A percentile compares a stretch with the other conserved stretches of the same genome.
phyloP scores from a whole-genome alignment of 2,329 filamentous ascomycete genomes.

The Clonostachys rhizophaga region DNA sequence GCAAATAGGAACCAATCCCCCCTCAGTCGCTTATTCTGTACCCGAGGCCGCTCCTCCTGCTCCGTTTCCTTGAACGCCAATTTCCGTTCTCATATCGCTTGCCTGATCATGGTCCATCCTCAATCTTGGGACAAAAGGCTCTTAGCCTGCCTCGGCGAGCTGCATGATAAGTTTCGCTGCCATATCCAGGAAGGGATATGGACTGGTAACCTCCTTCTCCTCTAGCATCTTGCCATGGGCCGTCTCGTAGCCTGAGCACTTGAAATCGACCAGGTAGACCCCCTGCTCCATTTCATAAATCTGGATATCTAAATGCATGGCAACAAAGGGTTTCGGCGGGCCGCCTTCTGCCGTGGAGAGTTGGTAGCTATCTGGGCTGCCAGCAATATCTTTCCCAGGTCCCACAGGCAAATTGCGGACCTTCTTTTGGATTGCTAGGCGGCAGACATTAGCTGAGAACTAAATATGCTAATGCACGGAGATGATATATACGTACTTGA shows the following conservation, averaged over 20 bases:
- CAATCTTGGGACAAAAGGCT: constrained; percentile 2
- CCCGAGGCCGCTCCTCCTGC: background rate
- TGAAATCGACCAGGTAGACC: constrained; percentile 97
- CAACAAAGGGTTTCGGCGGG: constrained; percentile 56
- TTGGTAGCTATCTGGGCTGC: constrained; percentile 28
- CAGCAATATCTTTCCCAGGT: background rate
- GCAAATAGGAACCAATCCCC: too few relatives aligned
- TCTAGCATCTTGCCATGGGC: constrained; percentile 69
- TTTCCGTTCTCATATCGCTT: background rate
- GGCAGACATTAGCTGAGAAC: too few relatives aligned
- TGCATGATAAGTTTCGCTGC: constrained; percentile 90
- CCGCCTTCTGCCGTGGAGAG: constrained; percentile 22
- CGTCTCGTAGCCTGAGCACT: constrained; percentile 93
- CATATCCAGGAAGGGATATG: constrained; percentile 94
- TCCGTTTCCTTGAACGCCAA: background rate
- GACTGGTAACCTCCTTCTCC: constrained; percentile 92
- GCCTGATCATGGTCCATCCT: background rate
- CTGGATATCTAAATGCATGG: constrained; percentile 93
- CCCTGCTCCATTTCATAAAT: constrained; percentile 90
- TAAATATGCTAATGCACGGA: too few relatives aligned
- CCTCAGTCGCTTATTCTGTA: background rate
- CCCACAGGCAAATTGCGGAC: background rate
- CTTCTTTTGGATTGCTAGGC: background rate
- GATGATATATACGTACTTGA: constrained; percentile 55
- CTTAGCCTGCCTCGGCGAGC: constrained; percentile 72